These are phyloP conservation scores for Venturia oleaginea DNA, from an alignment of 2,329 filamentous ascomycete genomes.

Conservation along the genomic window DNA sequence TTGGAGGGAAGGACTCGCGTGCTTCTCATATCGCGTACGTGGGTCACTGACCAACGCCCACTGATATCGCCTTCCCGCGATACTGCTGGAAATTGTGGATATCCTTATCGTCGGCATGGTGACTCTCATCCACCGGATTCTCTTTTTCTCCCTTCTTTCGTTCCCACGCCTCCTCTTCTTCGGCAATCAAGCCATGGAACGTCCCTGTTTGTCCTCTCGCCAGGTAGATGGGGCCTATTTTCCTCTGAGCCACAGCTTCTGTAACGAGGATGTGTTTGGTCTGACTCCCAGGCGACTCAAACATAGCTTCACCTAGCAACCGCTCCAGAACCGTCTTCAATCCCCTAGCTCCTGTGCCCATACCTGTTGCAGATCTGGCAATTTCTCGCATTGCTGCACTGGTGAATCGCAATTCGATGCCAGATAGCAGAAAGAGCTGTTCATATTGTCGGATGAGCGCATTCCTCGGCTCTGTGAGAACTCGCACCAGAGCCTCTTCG, in stretches of 20 bases:
- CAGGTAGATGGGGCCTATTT: slow-evolving; percentile 34
- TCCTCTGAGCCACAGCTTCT: slow-evolving; percentile 35
- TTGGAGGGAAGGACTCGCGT: neutral
- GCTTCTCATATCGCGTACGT: neutral
- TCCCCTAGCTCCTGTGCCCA: slow-evolving; percentile 59
- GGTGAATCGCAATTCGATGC: slow-evolving; percentile 72
- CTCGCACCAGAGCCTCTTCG: slow-evolving; percentile 62
- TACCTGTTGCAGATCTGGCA: slow-evolving; percentile 57
- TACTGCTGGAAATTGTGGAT: slow-evolving; percentile 38
- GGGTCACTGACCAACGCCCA: slow-evolving; percentile 22
- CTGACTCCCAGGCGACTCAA: slow-evolving; percentile 33
- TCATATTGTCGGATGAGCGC: slow-evolving; percentile 82
- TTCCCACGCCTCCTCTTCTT: slow-evolving; percentile 40
- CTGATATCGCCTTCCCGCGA: slow-evolving; percentile 28
- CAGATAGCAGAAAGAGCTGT: slow-evolving; percentile 73
- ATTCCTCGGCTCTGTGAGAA: slow-evolving; percentile 87
- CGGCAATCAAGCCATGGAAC: slow-evolving; percentile 24
- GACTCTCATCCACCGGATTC: slow-evolving; percentile 17
- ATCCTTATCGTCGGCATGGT: slow-evolving; percentile 27
- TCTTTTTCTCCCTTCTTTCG: slow-evolving; percentile 25
- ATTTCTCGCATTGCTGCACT: slow-evolving; percentile 71
- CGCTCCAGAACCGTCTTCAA: slow-evolving; percentile 40
- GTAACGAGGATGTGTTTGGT: slow-evolving; percentile 37
- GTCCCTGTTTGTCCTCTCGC: slow-evolving; percentile 26
- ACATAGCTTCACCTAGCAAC: slow-evolving; percentile 37